Conservation (phyloP, 2,329 filamentous ascomycete species). For the Cordyceps cateniannulata region DNA sequence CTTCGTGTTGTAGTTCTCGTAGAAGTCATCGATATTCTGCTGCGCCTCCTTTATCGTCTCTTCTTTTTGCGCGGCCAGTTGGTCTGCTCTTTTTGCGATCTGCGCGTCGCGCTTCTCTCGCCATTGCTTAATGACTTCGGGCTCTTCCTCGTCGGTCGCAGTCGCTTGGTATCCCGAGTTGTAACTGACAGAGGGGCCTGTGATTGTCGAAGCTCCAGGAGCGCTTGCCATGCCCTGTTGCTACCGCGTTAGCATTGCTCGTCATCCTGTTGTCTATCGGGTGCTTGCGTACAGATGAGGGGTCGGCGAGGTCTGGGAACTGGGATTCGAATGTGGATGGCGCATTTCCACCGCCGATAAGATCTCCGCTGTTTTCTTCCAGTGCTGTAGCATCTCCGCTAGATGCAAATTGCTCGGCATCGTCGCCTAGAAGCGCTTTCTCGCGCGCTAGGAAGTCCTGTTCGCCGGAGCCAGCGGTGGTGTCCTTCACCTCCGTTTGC, state of each 20-base stretch:
- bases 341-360: constrained; percentile 61
- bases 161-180: constrained; percentile 56
- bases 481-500: constrained; percentile 58
- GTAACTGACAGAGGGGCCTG: constrained; percentile 59
- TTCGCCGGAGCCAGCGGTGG: constrained; percentile 41
- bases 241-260: constrained; percentile 11
- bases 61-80: constrained; percentile 74
- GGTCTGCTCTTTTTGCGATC: constrained; percentile 76
- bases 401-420: constrained; percentile 83
- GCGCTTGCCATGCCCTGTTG: constrained; percentile 24
- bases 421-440: constrained; percentile 83
- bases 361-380: constrained; percentile 59
- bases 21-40: constrained; percentile 96
- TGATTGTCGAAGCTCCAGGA: constrained; percentile 48
- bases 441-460: constrained; percentile 90
- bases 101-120: constrained; percentile 80
- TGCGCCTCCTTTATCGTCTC: constrained; percentile 85
- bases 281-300: constrained; percentile 25
- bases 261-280: not conserved
- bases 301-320: constrained; percentile 69
- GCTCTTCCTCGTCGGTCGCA: constrained; percentile 67
- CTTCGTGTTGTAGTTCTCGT: constrained; percentile 98
- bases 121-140: constrained; percentile 87
- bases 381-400: constrained; percentile 62
- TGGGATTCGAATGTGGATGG: constrained; percentile 69